Evolutionary conservation across 2,329 filamentous ascomycete species (phyloP).

Genomic region (Aspergillus amoenus): DNA sequence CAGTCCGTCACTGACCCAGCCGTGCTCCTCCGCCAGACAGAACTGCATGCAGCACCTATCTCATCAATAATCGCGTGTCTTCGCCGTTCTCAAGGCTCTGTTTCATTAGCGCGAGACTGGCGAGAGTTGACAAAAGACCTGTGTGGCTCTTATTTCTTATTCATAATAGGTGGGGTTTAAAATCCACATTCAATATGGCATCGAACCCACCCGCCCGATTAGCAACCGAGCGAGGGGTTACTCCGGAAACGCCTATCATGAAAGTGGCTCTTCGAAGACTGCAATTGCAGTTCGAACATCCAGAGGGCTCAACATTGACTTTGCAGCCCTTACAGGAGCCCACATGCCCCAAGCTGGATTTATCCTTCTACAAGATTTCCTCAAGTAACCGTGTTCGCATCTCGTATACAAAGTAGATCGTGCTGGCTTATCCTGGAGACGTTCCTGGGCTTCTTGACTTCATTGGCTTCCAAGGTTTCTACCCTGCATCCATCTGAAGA

Average conservation of each 20-base stretch:
- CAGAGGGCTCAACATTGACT: background rate
- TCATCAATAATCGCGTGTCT: no score
- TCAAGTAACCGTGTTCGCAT: background rate
- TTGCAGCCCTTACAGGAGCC: background rate
- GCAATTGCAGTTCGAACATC: background rate
- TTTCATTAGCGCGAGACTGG: background rate
- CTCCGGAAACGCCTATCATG: constrained; percentile 22
- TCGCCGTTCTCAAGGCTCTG: no score
- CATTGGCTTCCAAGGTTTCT: background rate
- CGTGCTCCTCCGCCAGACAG: no score
- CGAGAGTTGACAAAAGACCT: background rate
- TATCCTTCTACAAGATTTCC: constrained; percentile 2
- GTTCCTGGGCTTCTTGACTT: background rate
- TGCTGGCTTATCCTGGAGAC: background rate
- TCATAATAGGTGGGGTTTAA: background rate
- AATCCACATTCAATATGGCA: background rate
- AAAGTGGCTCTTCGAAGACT: background rate
- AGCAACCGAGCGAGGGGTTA: constrained; percentile 13
- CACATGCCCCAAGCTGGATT: constrained; percentile 2
- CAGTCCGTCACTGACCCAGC: no score
- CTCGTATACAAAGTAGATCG: background rate
- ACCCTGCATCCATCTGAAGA: background rate
- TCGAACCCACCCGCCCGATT: constrained; percentile 8
- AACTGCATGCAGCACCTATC: no score
- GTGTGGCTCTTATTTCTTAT: background rate